Conservation (phyloP, 2,329 filamentous ascomycete species). For the Epichloe brachyelytri region DNA sequence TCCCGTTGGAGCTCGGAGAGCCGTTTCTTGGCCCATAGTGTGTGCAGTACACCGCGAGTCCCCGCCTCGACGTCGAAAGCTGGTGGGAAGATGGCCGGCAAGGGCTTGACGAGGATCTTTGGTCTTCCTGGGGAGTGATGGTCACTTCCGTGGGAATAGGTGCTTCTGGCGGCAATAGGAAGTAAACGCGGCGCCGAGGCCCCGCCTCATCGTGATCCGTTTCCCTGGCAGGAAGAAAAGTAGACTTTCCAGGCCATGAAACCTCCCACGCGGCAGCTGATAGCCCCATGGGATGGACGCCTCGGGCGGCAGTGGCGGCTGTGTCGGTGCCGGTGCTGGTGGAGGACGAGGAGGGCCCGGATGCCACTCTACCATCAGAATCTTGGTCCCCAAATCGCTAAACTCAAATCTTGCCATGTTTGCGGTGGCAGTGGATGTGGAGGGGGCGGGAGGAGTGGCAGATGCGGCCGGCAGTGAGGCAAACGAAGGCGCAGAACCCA, state of each 20-base stretch:
- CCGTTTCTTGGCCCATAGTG: conserved; percentile 78
- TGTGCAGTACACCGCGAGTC: conserved; percentile 73
- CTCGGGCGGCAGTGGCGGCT: neutral
- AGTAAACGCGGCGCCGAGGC: conserved; percentile 56
- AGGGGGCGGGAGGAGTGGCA: conserved; percentile 2
- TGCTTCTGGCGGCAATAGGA: conserved; percentile 61
- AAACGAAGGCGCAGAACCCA: neutral
- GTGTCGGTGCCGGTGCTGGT: neutral
- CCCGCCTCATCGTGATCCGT: conserved; percentile 17
- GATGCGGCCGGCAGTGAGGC: neutral
- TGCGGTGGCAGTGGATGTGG: conserved; percentile 13
- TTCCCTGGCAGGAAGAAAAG: conserved; percentile 49
- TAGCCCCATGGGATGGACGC: conserved; percentile 4
- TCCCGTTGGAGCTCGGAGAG: conserved; percentile 63
- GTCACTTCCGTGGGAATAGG: conserved; percentile 60
- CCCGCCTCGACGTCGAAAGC: conserved; percentile 59
- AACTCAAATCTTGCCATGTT: conserved; percentile 69
- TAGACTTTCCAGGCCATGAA: conserved; percentile 70
- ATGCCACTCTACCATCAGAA: conserved; percentile 89
- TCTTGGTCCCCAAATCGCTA: conserved; percentile 75
- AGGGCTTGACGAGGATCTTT: conserved; percentile 53
- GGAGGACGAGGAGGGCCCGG: conserved; percentile 12
- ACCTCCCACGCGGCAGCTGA: conserved; percentile 51
- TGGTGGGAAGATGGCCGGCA: conserved; percentile 76
- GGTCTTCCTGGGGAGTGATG: conserved; percentile 35